phyloP scores from a whole-genome alignment of 768 basidiomycete species.

The Solioccasus polychromus region DNA sequence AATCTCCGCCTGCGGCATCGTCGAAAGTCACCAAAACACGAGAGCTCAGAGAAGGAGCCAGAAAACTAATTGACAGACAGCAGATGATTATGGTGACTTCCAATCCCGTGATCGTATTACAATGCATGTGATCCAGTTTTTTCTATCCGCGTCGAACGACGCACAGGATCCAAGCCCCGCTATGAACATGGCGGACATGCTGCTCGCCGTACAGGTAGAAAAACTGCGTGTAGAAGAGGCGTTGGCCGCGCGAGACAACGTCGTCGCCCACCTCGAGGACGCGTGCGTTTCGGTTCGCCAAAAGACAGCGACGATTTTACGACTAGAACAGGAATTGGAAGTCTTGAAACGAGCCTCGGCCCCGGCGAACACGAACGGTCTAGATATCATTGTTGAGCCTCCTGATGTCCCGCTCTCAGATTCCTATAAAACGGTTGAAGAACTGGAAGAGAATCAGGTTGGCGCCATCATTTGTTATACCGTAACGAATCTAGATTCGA shows the following conservation, averaged over 20 bases:
- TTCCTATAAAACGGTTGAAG: too few relatives aligned
- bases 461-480: background rate
- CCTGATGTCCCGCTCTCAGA: too few relatives aligned
- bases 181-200: constrained; percentile 40
- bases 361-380: constrained; percentile 20
- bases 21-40: too few relatives aligned
- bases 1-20: too few relatives aligned
- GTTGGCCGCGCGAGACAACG: constrained; percentile 59
- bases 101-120: background rate
- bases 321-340: constrained; percentile 43
- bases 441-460: constrained; percentile 4
- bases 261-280: constrained; percentile 53
- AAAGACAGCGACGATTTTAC: constrained; percentile 51
- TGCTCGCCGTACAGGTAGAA: constrained; percentile 54
- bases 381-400: too few relatives aligned
- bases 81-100: constrained; percentile 22
- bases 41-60: background rate
- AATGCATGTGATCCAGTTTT: constrained; percentile 1
- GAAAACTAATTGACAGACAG: too few relatives aligned
- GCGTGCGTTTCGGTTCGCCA: constrained; percentile 61
- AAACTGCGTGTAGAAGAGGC: constrained; percentile 53
- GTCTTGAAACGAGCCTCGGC: constrained; percentile 21
- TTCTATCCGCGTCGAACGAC: background rate
- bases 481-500: background rate
- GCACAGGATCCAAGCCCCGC: constrained; percentile 12